Base-by-base conservation (phyloP, 2,329 filamentous ascomycete species). In the Ambrosiella xylebori region DNA sequence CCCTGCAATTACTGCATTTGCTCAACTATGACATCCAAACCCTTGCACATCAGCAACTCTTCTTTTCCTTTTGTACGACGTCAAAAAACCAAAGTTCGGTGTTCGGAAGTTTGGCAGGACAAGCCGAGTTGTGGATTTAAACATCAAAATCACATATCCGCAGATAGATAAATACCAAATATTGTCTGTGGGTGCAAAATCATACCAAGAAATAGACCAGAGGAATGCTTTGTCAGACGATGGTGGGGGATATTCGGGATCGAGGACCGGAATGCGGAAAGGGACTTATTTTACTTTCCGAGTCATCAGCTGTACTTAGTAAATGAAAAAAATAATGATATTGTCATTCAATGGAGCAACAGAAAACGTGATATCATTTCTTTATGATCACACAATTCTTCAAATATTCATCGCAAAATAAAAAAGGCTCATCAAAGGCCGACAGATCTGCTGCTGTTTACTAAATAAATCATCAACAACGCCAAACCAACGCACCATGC, bases 361-460 rank as follows among this genome's bases (percentile, higher is more conserved):
- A 27, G 27, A 27, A 4, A 27, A 27, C 27, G 4, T 27, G 27
- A 27, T 41, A 12, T 41, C n/a, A 41, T 41, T 41, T 41, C 39
- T 49, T 49, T 49, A n/a, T 49, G 4, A n/a, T 49, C 41, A 13
- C 12, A 13, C 27, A 17, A 35, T 56, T 41, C 11, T 15, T 47
- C 17, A 49, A 5, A 40, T 11, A 17, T 27, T 47, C 7, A n/a
- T 49, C 17, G 41, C 15, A 36, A 8, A n/a, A 51, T 35, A 36
- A 19, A 15, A 54, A 54, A 54, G 53, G 53, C 53, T 13, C 53
- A 55, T 15, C 17, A 17, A 55, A 55, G 53, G 53, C 53, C 53
- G 19, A 55, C 53, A 55, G 13, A 36, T 51, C 35, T 35, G 17
- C 17, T 47, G 44, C 8, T 13, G 44, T 51, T 35, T 51, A 51